Evolutionary conservation across 352 stramenopile species (phyloP).

Genomic region (Globisporangium canariense): DNA sequence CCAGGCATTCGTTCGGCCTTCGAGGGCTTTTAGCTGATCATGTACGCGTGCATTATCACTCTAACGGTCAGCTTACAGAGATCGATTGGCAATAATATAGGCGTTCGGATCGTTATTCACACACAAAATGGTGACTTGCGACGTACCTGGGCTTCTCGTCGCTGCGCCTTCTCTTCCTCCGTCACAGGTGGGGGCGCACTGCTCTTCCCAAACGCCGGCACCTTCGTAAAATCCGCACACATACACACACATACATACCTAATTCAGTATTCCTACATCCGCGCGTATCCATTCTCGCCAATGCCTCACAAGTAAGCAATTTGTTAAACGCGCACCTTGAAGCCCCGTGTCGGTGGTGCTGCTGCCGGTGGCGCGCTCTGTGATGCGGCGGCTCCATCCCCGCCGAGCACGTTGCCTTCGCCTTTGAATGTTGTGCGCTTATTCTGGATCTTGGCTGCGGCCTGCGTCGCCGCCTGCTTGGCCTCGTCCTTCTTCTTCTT

Average conservation of each 20-base stretch:
- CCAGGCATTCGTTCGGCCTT: conserved; percentile 58
- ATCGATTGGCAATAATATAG: too few relatives aligned
- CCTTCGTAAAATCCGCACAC: conserved; percentile 13
- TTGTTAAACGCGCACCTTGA: conserved; percentile 25
- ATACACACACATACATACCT: neutral
- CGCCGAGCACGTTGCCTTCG: conserved; percentile 63
- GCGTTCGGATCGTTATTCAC: neutral
- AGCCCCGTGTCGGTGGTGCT: conserved; percentile 15
- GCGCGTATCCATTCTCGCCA: neutral
- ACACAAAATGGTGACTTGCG: neutral
- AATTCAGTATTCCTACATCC: neutral
- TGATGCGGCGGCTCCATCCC: conserved; percentile 11
- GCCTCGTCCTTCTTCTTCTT: conserved; percentile 83
- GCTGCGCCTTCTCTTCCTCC: conserved; percentile 49
- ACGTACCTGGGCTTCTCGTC: conserved; percentile 58
- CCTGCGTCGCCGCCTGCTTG: conserved; percentile 46
- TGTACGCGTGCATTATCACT: conserved; percentile 1
- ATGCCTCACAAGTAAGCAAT: neutral
- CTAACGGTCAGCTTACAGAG: neutral
- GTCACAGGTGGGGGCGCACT: conserved; percentile 37
- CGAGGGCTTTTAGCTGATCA: conserved; percentile 48
- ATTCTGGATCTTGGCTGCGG: conserved; percentile 68
- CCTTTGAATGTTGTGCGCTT: conserved; percentile 59
- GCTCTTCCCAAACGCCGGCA: conserved; percentile 37
- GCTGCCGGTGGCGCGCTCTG: conserved; percentile 10